phyloP scores from a whole-genome alignment of 2,329 filamentous ascomycete species.

The Aotearoamyces nothofagi region DNA sequence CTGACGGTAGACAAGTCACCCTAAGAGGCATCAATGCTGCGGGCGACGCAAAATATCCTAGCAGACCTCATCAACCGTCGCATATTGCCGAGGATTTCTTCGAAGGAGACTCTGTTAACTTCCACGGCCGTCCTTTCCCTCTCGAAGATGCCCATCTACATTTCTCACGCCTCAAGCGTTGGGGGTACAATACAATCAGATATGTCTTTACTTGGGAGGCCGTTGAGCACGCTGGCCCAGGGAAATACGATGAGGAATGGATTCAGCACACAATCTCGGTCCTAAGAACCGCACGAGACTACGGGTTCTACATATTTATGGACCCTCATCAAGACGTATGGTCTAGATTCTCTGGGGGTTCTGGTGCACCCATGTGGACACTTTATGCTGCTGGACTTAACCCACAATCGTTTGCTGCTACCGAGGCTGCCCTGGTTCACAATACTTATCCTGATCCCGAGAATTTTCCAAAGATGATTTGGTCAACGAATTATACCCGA shows the following conservation, averaged over 20 bases:
- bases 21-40: conserved; percentile 90
- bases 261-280: conserved; percentile 82
- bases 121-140: conserved; percentile 73
- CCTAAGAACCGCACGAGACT: conserved; percentile 69
- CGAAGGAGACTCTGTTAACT: conserved; percentile 81
- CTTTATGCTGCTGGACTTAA: conserved; percentile 88
- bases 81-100: conserved; percentile 71
- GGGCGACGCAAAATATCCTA: conserved; percentile 80
- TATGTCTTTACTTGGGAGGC: conserved; percentile 99
- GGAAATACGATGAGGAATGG: conserved; percentile 86
- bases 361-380: conserved; percentile 95
- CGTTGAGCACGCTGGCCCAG: conserved; percentile 84
- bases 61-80: conserved; percentile 65
- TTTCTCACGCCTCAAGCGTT: conserved; percentile 72
- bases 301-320: conserved; percentile 96
- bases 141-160: conserved; percentile 72
- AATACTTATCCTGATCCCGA: conserved; percentile 81
- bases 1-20: conserved; percentile 67
- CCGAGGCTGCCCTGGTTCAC: conserved; percentile 85
- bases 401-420: conserved; percentile 68
- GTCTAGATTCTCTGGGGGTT: conserved; percentile 89
- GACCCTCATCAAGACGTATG: conserved; percentile 46
- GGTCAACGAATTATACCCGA: conserved; percentile 92
- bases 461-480: conserved; percentile 95
- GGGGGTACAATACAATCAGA: conserved; percentile 90